phyloP scores from a whole-genome alignment of 2,329 filamentous ascomycete genomes.

The Fusarium ambrosium region DNA sequence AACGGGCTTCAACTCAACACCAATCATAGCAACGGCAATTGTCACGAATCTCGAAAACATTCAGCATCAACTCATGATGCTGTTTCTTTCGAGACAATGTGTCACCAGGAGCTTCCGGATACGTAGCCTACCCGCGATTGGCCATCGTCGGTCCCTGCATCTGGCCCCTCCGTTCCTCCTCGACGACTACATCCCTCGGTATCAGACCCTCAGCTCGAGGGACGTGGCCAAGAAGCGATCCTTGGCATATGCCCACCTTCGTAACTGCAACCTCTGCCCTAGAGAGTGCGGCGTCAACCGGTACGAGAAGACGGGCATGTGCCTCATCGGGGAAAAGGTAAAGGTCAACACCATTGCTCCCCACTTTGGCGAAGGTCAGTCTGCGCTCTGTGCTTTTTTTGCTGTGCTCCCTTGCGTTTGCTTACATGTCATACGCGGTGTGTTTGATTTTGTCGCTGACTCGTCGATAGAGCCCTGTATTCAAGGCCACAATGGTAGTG shows the following conservation, averaged over 20 bases:
- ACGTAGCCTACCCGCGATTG: background rate
- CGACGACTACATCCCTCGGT: constrained; percentile 80
- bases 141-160: constrained; percentile 56
- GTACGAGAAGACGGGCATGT: constrained; percentile 83
- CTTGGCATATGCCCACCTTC: constrained; percentile 79
- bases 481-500: constrained; percentile 84
- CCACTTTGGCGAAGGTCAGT: constrained; percentile 81
- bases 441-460: constrained; percentile 14
- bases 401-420: constrained; percentile 22
- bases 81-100: constrained; percentile 26
- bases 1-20: constrained; percentile 26
- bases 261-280: constrained; percentile 86
- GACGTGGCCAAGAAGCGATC: constrained; percentile 82
- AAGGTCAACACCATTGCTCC: constrained; percentile 89
- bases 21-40: constrained; percentile 42
- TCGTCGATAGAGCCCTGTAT: constrained; percentile 76
- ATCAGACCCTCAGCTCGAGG: constrained; percentile 75
- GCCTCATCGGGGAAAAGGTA: constrained; percentile 80
- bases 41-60: constrained; percentile 37
- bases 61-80: constrained; percentile 27
- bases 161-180: constrained; percentile 77
- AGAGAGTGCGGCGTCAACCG: constrained; percentile 83
- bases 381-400: constrained; percentile 8
- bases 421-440: background rate
- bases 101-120: background rate